Evolutionary conservation across 208 protist species (phyloP).

Genomic region (Crithidia fasciculata): DNA sequence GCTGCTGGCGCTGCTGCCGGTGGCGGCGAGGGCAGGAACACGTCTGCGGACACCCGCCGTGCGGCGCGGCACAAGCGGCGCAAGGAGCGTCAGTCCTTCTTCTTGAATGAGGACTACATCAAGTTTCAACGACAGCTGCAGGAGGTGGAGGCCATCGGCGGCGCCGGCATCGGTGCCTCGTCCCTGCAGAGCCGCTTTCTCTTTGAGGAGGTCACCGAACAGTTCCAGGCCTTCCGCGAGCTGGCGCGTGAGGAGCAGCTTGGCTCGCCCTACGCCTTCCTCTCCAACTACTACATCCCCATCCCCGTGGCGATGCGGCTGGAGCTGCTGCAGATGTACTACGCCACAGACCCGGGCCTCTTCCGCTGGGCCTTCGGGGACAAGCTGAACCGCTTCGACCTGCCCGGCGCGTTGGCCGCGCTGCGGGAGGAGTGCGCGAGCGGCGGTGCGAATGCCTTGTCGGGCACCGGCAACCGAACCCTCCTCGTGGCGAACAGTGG

Average conservation of each 20-base stretch:
- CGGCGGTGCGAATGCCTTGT: background rate
- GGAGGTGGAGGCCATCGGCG: constrained; percentile 34
- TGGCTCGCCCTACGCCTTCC: constrained; percentile 78
- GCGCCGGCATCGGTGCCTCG: constrained; percentile 24
- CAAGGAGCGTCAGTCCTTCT: constrained; percentile 32
- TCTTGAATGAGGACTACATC: constrained; percentile 50
- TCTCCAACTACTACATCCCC: constrained; percentile 74
- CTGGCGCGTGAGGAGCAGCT: constrained; percentile 63
- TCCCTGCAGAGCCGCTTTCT: constrained; percentile 54
- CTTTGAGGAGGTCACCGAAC: constrained; percentile 72
- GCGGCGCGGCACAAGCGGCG: background rate
- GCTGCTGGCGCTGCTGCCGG: background rate
- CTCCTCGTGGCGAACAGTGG: background rate
- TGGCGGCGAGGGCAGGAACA: constrained; percentile 11
- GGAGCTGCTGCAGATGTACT: constrained; percentile 78
- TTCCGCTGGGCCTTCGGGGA: constrained; percentile 81
- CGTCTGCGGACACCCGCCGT: constrained; percentile 7
- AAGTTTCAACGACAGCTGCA: constrained; percentile 61
- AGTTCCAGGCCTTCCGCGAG: constrained; percentile 79
- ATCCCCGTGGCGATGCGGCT: constrained; percentile 66
- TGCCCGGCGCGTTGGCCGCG: constrained; percentile 17
- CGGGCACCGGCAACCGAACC: background rate
- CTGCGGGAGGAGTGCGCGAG: constrained; percentile 23
- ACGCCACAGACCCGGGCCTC: constrained; percentile 66
- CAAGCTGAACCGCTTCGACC: constrained; percentile 57